A percentile compares a stretch with the other conserved stretches of the same genome.
phyloP scores from a whole-genome alignment of 257 asterid genomes.

The Voacanga thouarsii region DNA sequence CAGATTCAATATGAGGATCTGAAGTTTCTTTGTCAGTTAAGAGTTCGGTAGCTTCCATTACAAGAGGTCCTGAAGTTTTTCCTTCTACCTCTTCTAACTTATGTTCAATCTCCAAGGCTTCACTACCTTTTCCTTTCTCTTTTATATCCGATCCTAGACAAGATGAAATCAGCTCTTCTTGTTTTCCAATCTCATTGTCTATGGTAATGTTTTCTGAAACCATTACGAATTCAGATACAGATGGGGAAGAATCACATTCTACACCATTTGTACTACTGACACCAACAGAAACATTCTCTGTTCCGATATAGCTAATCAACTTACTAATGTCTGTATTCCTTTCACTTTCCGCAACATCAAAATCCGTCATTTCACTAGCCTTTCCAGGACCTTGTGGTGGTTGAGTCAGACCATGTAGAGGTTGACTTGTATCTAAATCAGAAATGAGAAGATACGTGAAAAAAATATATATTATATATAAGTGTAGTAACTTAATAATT shows the following conservation, averaged over 20 bases:
- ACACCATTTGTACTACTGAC: conserved; percentile 8
- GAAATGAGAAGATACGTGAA: conserved; percentile 10
- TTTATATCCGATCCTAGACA: conserved; percentile 17
- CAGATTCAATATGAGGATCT: conserved; percentile 10
- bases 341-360: conserved; percentile 23
- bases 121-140: conserved; percentile 19
- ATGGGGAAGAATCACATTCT: conserved; percentile 15
- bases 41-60: conserved; percentile 9
- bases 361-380: conserved; percentile 18
- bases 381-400: not conserved
- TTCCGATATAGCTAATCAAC: conserved; percentile 13
- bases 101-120: conserved; percentile 7
- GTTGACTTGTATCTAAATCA: conserved; percentile 34
- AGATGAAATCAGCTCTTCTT: conserved; percentile 17
- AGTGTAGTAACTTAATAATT: not conserved
- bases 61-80: conserved; percentile 4
- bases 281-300: conserved; percentile 30
- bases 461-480: not conserved
- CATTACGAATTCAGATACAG: conserved; percentile 19
- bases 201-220: conserved; percentile 6
- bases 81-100: conserved; percentile 10
- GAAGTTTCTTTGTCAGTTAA: conserved; percentile 26
- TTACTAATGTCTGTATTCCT: conserved; percentile 19
- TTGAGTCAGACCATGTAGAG: conserved; percentile 22
- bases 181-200: conserved; percentile 20